Conservation (phyloP, 106 monocot species). For the Ottelia alismoides region DNA sequence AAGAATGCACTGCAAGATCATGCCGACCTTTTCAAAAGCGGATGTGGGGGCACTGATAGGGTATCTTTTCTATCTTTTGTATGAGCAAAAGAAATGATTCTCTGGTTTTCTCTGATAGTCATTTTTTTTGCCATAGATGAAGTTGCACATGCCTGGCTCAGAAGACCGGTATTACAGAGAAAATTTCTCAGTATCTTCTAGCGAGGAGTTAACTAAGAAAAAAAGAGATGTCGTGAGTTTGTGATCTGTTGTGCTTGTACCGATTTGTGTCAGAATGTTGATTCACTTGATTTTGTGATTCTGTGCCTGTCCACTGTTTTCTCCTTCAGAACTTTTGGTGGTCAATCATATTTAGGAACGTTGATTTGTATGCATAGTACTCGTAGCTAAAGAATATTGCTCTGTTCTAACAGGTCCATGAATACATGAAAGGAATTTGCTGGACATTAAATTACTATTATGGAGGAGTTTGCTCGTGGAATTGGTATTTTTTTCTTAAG, state of each 20-base stretch:
- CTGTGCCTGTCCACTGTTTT: background rate
- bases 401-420: conserved; percentile 22
- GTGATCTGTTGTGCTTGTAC: background rate
- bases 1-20: conserved; percentile 5
- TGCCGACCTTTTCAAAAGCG: conserved; percentile 10
- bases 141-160: conserved; percentile 24
- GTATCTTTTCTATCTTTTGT: conserved; percentile 1
- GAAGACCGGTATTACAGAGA: conserved; percentile 25
- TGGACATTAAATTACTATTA: conserved; percentile 50
- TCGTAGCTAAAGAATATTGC: no score
- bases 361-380: background rate
- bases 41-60: conserved; percentile 1
- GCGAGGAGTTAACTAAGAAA: conserved; percentile 14
- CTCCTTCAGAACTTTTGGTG: background rate
- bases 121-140: conserved; percentile 21
- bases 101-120: background rate
- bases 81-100: background rate
- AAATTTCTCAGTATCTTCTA: conserved; percentile 21
- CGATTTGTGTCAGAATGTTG: background rate
- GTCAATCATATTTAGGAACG: background rate
- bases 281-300: background rate
- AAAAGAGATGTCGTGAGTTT: conserved; percentile 21
- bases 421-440: conserved; percentile 41
- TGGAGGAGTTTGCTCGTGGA: conserved; percentile 35
- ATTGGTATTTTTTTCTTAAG: conserved; percentile 14